These are phyloP conservation scores for Cytospora paraplurivora DNA, from an alignment of 2,329 filamentous ascomycete genomes.

Conservation along the genomic window DNA sequence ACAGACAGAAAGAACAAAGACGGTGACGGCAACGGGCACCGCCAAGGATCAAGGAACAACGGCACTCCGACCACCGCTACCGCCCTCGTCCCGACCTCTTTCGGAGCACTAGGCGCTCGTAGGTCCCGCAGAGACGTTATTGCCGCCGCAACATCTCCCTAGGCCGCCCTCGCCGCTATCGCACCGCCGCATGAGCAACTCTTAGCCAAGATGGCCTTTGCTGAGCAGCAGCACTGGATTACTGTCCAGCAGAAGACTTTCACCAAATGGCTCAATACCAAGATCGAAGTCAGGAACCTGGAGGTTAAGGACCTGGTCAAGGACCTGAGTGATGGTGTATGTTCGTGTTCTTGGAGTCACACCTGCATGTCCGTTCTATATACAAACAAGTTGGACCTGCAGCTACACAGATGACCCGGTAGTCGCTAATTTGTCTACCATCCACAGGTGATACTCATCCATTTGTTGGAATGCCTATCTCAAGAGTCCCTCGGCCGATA, in stretches of 20 bases:
- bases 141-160: slow-evolving; percentile 32
- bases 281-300: slow-evolving; percentile 69
- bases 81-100: too few relatives aligned
- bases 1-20: slow-evolving; percentile 34
- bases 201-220: slow-evolving; percentile 62
- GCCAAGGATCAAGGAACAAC: too few relatives aligned
- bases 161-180: slow-evolving; percentile 40
- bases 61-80: too few relatives aligned
- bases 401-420: neutral
- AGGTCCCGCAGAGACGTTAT: slow-evolving; percentile 37
- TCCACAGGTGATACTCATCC: slow-evolving; percentile 83
- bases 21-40: slow-evolving; percentile 22
- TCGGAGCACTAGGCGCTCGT: slow-evolving; percentile 12
- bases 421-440: slow-evolving; percentile 6
- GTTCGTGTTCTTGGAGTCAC: slow-evolving; percentile 40
- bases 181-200: slow-evolving; percentile 53
- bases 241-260: slow-evolving; percentile 98
- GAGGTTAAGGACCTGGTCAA: slow-evolving; percentile 84
- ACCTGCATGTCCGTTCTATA: neutral
- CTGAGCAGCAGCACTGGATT: slow-evolving; percentile 68
- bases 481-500: slow-evolving; percentile 94
- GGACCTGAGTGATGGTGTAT: slow-evolving; percentile 91
- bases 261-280: slow-evolving; percentile 99
- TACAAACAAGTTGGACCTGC: slow-evolving; percentile 2
- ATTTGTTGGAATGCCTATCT: slow-evolving; percentile 94